Evolutionary conservation across 2,329 filamentous ascomycete species (phyloP), one percentile per base, ranked within the genome.

Genomic region (Aspergillus cejpii): DNA sequence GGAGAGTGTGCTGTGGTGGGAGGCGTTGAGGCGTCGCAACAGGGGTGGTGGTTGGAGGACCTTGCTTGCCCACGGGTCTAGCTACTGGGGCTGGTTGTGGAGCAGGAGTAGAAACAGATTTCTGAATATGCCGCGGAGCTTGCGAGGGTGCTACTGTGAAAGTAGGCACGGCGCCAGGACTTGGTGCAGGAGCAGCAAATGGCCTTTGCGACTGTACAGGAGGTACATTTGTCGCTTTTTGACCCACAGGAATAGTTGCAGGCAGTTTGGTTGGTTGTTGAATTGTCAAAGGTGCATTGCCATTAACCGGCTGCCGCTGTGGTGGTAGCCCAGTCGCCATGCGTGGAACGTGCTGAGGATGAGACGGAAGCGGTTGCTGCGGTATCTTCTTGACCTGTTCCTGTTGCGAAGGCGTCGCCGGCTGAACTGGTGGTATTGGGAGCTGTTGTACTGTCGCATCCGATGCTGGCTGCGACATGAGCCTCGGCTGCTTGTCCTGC

Each of bases 1-100:
- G 64, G 46, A 65, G 64, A 40, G 55, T 65, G 29, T 60, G 51
- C 37, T 65, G 61, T 2, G 54, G 59, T 34, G 54, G 53, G 6
- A 48, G 56, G 37, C 52, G 56, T 40, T 55, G 55, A 43, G 54
- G 48, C 5, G 46, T 45, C 2, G 51, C 43, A 10, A 52, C 33
- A 23, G 54, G 42, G 26, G 58, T 41, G 14, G 43, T 36, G 24
- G 51, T 36, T 6, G 50, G 14, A 6, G 49, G 42, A 7, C 33
- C 41, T 39, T 49, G 47, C 36, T 60, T 58, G 14, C 37, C 49
- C 20, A 49, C 36, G 36, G 50, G 37, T 17, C 52, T 53, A 20
- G 43, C 41, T 17, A 48, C 36, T 15, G 48, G 45, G 10, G 29
- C 29, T 21, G 44, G 33, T 42, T 53, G 48, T 19, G 47, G 48